Evolutionary conservation across 1,284 basidiomycete species (phyloP).

Genomic region (Ustilago tritici): DNA sequence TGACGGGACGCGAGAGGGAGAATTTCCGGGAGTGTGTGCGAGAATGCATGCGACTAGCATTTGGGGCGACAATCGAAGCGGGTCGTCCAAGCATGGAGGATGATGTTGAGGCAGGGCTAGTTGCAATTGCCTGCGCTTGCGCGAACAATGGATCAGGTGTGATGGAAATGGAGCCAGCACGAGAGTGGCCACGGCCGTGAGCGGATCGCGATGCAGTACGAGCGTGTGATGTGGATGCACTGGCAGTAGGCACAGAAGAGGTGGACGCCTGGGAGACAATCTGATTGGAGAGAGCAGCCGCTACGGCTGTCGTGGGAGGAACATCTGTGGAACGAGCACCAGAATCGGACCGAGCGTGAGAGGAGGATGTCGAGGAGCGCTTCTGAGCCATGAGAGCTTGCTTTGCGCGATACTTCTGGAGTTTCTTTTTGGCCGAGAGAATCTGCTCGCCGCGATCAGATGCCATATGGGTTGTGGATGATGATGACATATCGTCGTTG

Average conservation of each 20-base stretch:
- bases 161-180: constrained; percentile 59
- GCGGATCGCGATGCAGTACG: constrained; percentile 45
- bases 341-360: constrained; percentile 32
- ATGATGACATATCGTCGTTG: constrained; percentile 8
- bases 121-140: constrained; percentile 26
- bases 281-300: constrained; percentile 31
- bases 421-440: constrained; percentile 63
- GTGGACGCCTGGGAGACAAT: constrained; percentile 41
- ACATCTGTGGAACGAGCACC: constrained; percentile 21
- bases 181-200: constrained; percentile 57
- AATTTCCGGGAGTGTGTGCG: constrained; percentile 37
- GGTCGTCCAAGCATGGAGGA: constrained; percentile 18
- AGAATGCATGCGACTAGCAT: constrained; percentile 29
- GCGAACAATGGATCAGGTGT: constrained; percentile 36
- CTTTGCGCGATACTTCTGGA: constrained; percentile 64
- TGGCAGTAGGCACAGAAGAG: constrained; percentile 15
- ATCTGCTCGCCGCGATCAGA: constrained; percentile 56
- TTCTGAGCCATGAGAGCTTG: constrained; percentile 59
- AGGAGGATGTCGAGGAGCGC: constrained; percentile 33
- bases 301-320: constrained; percentile 15
- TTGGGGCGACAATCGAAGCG: constrained; percentile 22
- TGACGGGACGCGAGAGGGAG: constrained; percentile 36
- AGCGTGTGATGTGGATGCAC: constrained; percentile 14
- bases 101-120: constrained; percentile 16
- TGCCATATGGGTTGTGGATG: constrained; percentile 6